Base-by-base conservation (phyloP, 768 basidiomycete genomes). In the Cyclocybe cylindracea region DNA sequence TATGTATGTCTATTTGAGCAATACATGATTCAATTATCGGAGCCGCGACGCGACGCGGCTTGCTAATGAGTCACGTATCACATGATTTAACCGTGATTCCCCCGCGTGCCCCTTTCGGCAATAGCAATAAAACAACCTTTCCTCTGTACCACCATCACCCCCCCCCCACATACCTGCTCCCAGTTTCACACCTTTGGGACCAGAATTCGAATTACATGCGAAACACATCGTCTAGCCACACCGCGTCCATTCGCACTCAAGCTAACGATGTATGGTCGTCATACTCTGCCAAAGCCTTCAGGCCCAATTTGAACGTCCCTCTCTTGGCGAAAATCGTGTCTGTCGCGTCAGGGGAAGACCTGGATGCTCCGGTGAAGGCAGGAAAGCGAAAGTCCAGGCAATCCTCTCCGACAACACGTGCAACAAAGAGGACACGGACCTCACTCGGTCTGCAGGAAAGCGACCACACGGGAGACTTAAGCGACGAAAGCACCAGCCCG, bases 211-310 rank as follows among this genome's bases (percentile, higher is more conserved):
- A 24, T 24, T 24, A 24, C 24, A 63, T 63, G 61, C 55, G 55
- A 18, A 50, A 58, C 18, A 61, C 55, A 5, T 51, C 43, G 24
- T 63, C 61, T n/a, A 47, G 37, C 14, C 61, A 63, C 34, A 13
- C 24, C 44, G 44, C 48, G 46, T 53, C 49, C 44, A 40, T 51
- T 32, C 46, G 37, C n/a, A 48, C 53, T 13, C 43, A 16, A 7
- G 42, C 55, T 14, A 51, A 39, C 36, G 16, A 46, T 7, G 13
- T 52, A 36, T 54, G 56, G 53, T 31, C 41, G 5, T 1, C 40
- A 16, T 37, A 8, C 29, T 10, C 19, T 7, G 14, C 16, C n/a
- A 34, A 38, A 18, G 10, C 16, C 11, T 51, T 55, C 19, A 48
- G 49, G 7, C 53, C 55, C 31, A 48, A 50, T n/a, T 43, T 63